A percentile compares a stretch with the other conserved stretches of the same genome.
phyloP scores from a whole-genome alignment of 2,329 filamentous ascomycete species.

The Fusarium sp. region DNA sequence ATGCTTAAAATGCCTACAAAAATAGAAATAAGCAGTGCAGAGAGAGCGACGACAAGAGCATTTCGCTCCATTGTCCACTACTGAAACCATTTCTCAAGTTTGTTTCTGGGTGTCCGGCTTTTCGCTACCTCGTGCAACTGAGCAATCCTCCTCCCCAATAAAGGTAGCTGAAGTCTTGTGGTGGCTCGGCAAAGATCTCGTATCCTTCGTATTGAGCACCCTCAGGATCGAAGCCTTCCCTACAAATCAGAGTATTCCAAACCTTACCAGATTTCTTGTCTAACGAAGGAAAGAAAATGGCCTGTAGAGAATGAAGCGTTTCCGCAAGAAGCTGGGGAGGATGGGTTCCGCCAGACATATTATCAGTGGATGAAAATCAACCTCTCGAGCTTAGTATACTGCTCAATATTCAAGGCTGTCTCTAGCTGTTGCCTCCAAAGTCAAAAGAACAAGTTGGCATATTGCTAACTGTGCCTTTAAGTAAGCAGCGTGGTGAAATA shows the following conservation, averaged over 20 bases:
- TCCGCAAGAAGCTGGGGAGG: no score
- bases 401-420: no score
- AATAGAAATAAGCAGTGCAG: background rate
- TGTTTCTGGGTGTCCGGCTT: background rate
- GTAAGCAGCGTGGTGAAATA: no score
- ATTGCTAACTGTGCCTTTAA: no score
- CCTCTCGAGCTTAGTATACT: no score
- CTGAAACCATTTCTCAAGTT: background rate
- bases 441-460: no score
- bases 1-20: background rate
- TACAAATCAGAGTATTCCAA: background rate
- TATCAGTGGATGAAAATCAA: no score
- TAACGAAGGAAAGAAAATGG: background rate
- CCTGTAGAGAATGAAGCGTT: background rate
- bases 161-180: background rate
- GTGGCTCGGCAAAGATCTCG: background rate
- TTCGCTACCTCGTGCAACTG: background rate
- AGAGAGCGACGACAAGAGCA: background rate
- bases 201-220: background rate
- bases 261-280: no score
- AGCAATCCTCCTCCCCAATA: background rate
- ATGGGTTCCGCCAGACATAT: no score
- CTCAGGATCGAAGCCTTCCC: background rate
- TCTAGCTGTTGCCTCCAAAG: no score
- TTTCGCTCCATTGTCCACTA: background rate